phyloP scores from a whole-genome alignment of 441 rosid species.

The Dalechampia spathulata region DNA sequence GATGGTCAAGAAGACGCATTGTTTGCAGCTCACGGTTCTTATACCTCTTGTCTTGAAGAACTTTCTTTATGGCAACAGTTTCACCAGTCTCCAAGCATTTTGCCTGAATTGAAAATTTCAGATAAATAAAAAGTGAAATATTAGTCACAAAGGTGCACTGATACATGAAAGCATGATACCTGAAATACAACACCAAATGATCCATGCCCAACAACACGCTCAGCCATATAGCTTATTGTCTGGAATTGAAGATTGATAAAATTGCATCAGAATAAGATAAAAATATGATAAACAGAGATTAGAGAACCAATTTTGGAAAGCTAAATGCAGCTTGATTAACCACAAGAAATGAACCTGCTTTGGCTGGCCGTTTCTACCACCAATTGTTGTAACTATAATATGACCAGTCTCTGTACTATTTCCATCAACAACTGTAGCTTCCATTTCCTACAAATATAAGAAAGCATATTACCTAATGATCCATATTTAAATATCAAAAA shows the following conservation, averaged over 20 bases:
- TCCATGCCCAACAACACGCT: constrained; percentile 93
- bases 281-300: neutral
- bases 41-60: constrained; percentile 63
- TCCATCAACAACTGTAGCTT: constrained; percentile 78
- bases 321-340: neutral
- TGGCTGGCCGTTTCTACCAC: constrained; percentile 92
- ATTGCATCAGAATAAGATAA: neutral
- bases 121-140: neutral
- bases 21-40: constrained; percentile 97
- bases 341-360: constrained; percentile 50
- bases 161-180: constrained; percentile 43
- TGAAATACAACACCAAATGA: constrained; percentile 97
- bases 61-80: constrained; percentile 53
- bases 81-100: constrained; percentile 94
- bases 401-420: constrained; percentile 92
- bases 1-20: constrained; percentile 95
- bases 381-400: constrained; percentile 89
- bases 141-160: neutral
- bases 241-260: constrained; percentile 20
- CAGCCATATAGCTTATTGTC: constrained; percentile 99
- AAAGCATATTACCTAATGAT: neutral
- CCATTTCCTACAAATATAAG: constrained; percentile 61
- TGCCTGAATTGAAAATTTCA: constrained; percentile 37
- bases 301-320: neutral
- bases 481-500: neutral